A percentile compares a stretch with the other conserved stretches of the same genome.
phyloP scores from a whole-genome alignment of 2,329 filamentous ascomycete species.

The Phaeoacremonium minimum region DNA sequence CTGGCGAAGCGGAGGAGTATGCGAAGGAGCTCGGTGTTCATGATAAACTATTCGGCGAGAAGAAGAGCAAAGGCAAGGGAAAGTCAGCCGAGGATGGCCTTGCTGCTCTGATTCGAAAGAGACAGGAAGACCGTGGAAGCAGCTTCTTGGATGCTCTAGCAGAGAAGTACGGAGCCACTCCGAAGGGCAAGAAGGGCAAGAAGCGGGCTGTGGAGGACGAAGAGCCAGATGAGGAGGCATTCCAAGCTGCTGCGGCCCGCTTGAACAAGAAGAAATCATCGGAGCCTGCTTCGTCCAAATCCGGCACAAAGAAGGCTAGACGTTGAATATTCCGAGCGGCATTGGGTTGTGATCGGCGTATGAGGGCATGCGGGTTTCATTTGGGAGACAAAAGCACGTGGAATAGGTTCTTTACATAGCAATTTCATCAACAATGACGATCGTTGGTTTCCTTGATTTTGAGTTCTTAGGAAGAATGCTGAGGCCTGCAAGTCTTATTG shows the following conservation, averaged over 20 bases:
- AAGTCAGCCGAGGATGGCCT: conserved; percentile 28
- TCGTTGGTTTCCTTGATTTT: no score
- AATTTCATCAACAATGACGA: no score
- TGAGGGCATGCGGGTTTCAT: no score
- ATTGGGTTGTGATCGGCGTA: no score
- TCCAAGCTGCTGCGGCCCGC: conserved; percentile 51
- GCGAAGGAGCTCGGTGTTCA: conserved; percentile 72
- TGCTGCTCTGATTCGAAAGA: conserved; percentile 69
- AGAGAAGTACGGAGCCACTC: conserved; percentile 64
- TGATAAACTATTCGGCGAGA: conserved; percentile 59
- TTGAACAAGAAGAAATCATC: conserved; percentile 30
- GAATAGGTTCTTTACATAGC: no score
- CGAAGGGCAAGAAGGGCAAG: conserved; percentile 42
- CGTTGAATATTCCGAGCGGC: no score
- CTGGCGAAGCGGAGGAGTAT: conserved; percentile 67
- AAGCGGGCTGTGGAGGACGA: conserved; percentile 52
- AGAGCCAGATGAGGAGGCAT: conserved; percentile 54
- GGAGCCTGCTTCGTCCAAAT: conserved; percentile 8
- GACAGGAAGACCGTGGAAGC: conserved; percentile 58
- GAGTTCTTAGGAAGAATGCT: no score
- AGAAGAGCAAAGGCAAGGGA: conserved; percentile 32
- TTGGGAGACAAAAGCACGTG: no score
- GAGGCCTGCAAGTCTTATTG: no score
- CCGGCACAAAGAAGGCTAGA: conserved; percentile 10
- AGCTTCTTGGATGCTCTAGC: conserved; percentile 70